A percentile compares a stretch with the other conserved stretches of the same genome.
Conservation (phyloP, 2,329 filamentous ascomycete species). For the Aspergillus fumigatus region DNA sequence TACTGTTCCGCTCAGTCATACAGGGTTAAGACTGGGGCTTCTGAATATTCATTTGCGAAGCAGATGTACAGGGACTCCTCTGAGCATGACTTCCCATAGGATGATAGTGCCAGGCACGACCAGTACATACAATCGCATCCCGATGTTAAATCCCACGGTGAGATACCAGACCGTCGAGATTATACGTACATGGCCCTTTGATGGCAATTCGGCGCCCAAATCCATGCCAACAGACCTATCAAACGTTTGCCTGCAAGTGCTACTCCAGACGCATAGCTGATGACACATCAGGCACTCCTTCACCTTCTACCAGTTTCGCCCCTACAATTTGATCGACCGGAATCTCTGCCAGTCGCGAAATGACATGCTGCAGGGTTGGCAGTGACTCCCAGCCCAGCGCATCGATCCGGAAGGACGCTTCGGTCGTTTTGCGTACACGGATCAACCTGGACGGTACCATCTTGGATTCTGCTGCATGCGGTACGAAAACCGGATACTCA, state of each 20-base stretch:
- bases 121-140: no score
- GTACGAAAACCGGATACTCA: conserved; percentile 48
- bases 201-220: no score
- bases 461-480: conserved; percentile 30
- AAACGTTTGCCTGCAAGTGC: background rate
- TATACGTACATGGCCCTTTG: no score
- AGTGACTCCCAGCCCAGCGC: conserved; percentile 50
- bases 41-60: no score
- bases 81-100: no score
- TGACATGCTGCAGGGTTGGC: conserved; percentile 59
- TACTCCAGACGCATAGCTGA: conserved; percentile 10
- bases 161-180: no score
- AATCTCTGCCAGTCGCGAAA: conserved; percentile 49
- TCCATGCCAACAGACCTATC: no score
- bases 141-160: no score
- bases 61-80: no score
- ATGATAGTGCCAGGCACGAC: no score
- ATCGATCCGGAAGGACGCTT: conserved; percentile 47
- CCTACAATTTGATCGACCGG: conserved; percentile 54
- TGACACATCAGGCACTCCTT: conserved; percentile 43
- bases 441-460: conserved; percentile 22
- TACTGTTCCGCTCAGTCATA: no score
- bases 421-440: conserved; percentile 25
- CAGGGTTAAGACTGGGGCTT: no score
- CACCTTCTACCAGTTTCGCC: conserved; percentile 53